Base-by-base conservation (phyloP, 345 rosid genomes). In the Chamaenerion angustifolium region DNA sequence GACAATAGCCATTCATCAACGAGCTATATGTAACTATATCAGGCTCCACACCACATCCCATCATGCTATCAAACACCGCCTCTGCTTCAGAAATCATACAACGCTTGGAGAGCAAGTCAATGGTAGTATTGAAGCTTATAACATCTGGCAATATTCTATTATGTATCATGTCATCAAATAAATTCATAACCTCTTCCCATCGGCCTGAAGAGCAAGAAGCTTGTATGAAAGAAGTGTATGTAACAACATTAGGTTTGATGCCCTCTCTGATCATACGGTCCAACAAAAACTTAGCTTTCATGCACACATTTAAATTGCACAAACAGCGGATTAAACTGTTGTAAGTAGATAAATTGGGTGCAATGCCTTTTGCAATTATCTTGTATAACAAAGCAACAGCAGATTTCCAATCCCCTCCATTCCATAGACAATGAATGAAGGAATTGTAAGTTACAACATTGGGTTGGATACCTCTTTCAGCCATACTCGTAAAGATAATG, bases 1-100 rank as follows among this genome's bases (percentile, higher is more conserved):
- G 16, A 19, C 57, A 43, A 0, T 45, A 51, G 19, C 63, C 41
- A 44, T 59, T 5, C 13, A 51, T 51, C 51, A 59, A 7, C 2
- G 56, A 16, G 13, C 11, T 51, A 13, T 45, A 59, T 12, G 49
- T 59, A 37, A 17, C 41, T 8, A 1, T 11, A 17, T 51, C 13
- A 0, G 51, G 56, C 27, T n/a, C 45, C 8, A 51, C 41, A 12
- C 15, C 63, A 6, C 16, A 51, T 43, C 40, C 15, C 3, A 19
- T 17, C 44, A 51, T 59, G 17, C 9, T 16, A 10, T 59, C 44
- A 17, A 59, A 14, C 10, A 59, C 18, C 0, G 12, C 17, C 11
- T 51, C 40, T 4, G 45, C 56, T 19, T 59, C 45, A 11, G 11
- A 6, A 16, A 23, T 13, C 52, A 12, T 1, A 16, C 60, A 52